Base-by-base conservation (phyloP, 1,284 basidiomycete genomes). In the Butyriboletus appendiculatus region DNA sequence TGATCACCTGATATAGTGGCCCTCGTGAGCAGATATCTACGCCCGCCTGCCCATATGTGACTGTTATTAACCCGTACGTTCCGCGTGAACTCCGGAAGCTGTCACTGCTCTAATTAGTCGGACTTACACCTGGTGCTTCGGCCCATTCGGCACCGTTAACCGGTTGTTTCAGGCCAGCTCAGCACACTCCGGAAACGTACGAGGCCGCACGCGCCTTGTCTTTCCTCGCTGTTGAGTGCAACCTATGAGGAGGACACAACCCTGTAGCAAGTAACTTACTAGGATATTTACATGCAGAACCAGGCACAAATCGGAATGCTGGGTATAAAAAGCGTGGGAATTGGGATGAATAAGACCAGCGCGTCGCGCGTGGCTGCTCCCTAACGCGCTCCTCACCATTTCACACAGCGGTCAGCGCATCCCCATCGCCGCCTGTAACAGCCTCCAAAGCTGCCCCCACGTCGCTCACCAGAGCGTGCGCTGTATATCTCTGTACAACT, bases 311-410 rank as follows among this genome's bases (percentile, higher is more conserved):
- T 60, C 58, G 56, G 64, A 53, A 53, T 5, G 37, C 41, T 59
- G 63, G 65, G 57, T 55, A 60, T 61, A 64, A 54, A 52, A 50
- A 52, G 46, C 65, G 67, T 72, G 67, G 65, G 67, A 68, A 72
- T 55, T n/a, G 30, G 57, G 67, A 68, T 68, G 67, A 68, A 67
- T 68, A 71, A 68, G 70, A 58, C 58, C 71, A 70, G 79, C 80
- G 79, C 79, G 80, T 80, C 67, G 71, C 74, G 74, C 62, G 62
- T 62, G 69, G 58, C 50, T 60, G 55, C 67, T 65, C 66, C 68
- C 73, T 70, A 74, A 74, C 79, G 76, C 74, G 73, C 73, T 64
- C 70, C 63, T 62, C 66, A 57, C 62, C 62, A 62, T 51, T 63
- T 64, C 65, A 69, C 68, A 68, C 67, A 65, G 53, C 59, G 67